These are phyloP conservation scores for Plasmodium knowlesi DNA, from an alignment of 169 alveolate species.

Conservation along the genomic window DNA sequence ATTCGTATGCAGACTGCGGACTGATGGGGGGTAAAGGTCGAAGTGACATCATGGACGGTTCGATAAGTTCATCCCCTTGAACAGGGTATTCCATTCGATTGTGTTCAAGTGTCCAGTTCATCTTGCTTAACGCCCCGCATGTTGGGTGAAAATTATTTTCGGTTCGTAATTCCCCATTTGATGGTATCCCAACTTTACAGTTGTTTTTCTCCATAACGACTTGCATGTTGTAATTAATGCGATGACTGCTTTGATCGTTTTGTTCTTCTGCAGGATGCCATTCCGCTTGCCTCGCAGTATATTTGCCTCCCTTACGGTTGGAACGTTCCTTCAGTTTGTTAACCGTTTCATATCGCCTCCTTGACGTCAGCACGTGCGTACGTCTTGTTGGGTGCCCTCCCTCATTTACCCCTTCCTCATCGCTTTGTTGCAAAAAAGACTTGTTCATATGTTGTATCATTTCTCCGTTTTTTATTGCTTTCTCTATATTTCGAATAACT, in stretches of 20 bases:
- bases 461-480: slow-evolving; percentile 31
- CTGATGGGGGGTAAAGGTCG: background rate
- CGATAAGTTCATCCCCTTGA: background rate
- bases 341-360: background rate
- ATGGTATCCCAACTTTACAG: background rate
- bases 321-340: background rate
- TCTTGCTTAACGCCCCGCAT: background rate
- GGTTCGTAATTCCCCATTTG: background rate
- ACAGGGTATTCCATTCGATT: background rate
- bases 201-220: background rate
- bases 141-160: background rate
- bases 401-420: background rate
- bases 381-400: background rate
- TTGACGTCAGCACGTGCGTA: background rate
- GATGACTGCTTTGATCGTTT: background rate
- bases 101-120: background rate
- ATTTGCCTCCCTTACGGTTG: background rate
- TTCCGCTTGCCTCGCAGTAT: background rate
- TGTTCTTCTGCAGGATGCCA: background rate
- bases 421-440: background rate
- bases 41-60: background rate
- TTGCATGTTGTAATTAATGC: background rate
- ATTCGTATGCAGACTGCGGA: background rate
- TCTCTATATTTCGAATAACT: slow-evolving; percentile 15
- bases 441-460: background rate